Conservation (phyloP, 495 filamentous ascomycete species). For the Thozetella sp. region DNA sequence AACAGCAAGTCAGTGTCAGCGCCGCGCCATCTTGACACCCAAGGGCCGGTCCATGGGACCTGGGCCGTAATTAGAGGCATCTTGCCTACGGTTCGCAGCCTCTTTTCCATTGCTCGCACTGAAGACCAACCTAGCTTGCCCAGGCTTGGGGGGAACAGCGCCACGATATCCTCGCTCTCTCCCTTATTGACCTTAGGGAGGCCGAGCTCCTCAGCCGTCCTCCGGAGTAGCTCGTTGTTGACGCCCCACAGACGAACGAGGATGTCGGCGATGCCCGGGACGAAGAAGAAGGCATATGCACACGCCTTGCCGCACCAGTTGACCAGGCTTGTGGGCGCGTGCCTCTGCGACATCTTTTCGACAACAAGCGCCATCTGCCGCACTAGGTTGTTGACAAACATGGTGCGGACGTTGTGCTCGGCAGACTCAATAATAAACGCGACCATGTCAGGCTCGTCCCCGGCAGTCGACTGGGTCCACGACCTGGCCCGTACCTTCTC, state of each 20-base stretch:
- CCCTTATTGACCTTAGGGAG: slow-evolving; percentile 46
- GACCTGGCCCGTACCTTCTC: slow-evolving; percentile 37
- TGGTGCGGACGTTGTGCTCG: slow-evolving; percentile 90
- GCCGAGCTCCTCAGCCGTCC: slow-evolving; percentile 67
- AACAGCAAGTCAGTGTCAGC: slow-evolving; percentile 92
- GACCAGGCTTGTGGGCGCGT: slow-evolving; percentile 89
- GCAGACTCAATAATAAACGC: slow-evolving; percentile 88
- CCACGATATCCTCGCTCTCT: slow-evolving; percentile 61
- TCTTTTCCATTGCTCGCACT: slow-evolving; percentile 58
- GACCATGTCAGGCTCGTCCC: slow-evolving; percentile 64
- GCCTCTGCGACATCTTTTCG: slow-evolving; percentile 86
- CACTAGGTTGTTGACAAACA: slow-evolving; percentile 84
- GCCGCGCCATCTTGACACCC: slow-evolving; percentile 85
- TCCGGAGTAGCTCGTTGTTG: slow-evolving; percentile 63
- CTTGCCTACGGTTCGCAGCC: slow-evolving; percentile 68
- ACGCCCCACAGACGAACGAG: slow-evolving; percentile 83
- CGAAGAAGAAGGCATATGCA: slow-evolving; percentile 97
- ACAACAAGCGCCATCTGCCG: slow-evolving; percentile 88
- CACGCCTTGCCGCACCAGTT: slow-evolving; percentile 92
- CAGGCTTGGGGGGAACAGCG: slow-evolving; percentile 73
- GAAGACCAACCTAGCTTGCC: slow-evolving; percentile 74
- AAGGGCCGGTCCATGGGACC: slow-evolving; percentile 84
- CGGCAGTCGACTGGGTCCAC: slow-evolving; percentile 44
- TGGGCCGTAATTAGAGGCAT: slow-evolving; percentile 69
- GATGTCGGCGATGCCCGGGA: slow-evolving; percentile 84